Conservation (phyloP, 2,329 filamentous ascomycete species). For the Colletotrichum orchidophilum region DNA sequence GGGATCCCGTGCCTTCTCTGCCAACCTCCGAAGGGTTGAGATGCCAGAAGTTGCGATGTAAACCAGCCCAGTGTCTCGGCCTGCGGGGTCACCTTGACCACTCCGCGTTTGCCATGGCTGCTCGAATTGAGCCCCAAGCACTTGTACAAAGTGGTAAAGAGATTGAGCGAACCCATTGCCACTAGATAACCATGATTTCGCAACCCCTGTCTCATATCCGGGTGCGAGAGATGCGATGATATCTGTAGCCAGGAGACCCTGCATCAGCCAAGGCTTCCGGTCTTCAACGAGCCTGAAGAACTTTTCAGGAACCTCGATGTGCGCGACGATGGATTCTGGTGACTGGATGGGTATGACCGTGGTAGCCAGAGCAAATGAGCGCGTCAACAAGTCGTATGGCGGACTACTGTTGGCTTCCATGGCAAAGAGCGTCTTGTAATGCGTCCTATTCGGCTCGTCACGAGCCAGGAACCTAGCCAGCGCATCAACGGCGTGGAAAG, state of each 20-base stretch:
- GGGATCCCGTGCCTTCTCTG: slow-evolving; percentile 73
- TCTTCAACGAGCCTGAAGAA: slow-evolving; percentile 72
- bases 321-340: slow-evolving; percentile 23
- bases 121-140: slow-evolving; percentile 73
- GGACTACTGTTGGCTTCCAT: slow-evolving; percentile 72
- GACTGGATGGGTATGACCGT: slow-evolving; percentile 79
- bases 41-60: slow-evolving; percentile 76
- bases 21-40: slow-evolving; percentile 72
- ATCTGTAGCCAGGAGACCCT: slow-evolving; percentile 89
- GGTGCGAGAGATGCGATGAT: slow-evolving; percentile 82
- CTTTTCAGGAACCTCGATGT: slow-evolving; percentile 46
- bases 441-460: slow-evolving; percentile 90
- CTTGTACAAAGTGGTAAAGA: slow-evolving; percentile 78
- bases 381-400: slow-evolving; percentile 83
- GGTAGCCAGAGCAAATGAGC: slow-evolving; percentile 87
- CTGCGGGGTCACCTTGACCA: slow-evolving; percentile 40
- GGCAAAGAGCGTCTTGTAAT: slow-evolving; percentile 84
- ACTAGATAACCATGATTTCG: slow-evolving; percentile 83
- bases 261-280: slow-evolving; percentile 89
- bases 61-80: slow-evolving; percentile 58
- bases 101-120: slow-evolving; percentile 47
- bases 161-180: slow-evolving; percentile 86
- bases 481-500: slow-evolving; percentile 88
- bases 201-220: slow-evolving; percentile 75
- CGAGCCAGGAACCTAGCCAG: slow-evolving; percentile 91